These are phyloP conservation scores for Juglanconis sp. DNA, from an alignment of 2,329 filamentous ascomycete species.

Conservation along the genomic window DNA sequence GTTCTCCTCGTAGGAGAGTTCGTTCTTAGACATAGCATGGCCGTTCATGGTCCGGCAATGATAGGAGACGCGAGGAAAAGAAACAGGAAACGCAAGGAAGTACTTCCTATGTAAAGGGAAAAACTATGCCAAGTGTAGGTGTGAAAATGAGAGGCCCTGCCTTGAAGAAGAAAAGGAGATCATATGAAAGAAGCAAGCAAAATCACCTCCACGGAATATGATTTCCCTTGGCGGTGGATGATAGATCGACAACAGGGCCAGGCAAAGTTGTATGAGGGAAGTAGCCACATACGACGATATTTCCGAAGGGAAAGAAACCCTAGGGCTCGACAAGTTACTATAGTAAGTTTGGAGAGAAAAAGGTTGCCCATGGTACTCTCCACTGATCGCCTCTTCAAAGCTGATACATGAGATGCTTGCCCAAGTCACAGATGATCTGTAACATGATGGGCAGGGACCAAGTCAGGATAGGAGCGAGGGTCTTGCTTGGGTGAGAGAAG, in stretches of 20 bases:
- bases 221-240: conserved; percentile 5
- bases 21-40: conserved; percentile 32
- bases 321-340: background rate
- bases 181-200: background rate
- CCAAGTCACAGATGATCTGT: background rate
- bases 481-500: background rate
- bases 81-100: conserved; percentile 6
- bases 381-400: background rate
- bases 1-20: conserved; percentile 41
- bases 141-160: conserved; percentile 1
- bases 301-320: background rate
- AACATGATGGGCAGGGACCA: background rate
- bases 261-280: background rate
- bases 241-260: background rate
- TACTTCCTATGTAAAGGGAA: background rate
- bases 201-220: background rate
- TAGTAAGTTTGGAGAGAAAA: background rate
- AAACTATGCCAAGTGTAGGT: background rate
- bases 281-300: background rate
- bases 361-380: background rate
- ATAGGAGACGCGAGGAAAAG: conserved; percentile 1
- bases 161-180: background rate
- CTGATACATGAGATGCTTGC: background rate
- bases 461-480: background rate
- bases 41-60: conserved; percentile 39